Evolutionary conservation across 1,139 yeast genomes (phyloP).

Genomic region (Saccharomyces hybrid): DNA sequence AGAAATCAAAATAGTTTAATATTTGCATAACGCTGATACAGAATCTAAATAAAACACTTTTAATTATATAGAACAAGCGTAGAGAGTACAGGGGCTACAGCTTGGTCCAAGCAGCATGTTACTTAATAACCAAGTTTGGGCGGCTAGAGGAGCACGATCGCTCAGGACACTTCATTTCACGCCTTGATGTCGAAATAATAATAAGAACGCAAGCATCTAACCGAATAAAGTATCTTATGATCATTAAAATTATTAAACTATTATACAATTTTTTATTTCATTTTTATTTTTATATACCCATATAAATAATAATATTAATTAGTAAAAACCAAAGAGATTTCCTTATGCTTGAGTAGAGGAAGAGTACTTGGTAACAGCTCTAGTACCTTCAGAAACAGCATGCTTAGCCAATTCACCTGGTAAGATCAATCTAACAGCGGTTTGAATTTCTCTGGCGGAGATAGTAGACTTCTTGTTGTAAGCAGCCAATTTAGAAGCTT

Average conservation of each 20-base stretch:
- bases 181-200: not conserved
- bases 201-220: not conserved
- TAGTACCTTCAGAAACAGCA: conserved; percentile 98
- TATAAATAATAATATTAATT: conserved; percentile 3
- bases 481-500: conserved; percentile 98
- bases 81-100: too few species aligned
- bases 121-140: too few species aligned
- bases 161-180: too few species aligned
- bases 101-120: too few species aligned
- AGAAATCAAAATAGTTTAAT: too few species aligned
- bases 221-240: not conserved
- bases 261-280: conserved; percentile 2
- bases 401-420: conserved; percentile 99
- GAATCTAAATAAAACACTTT: too few species aligned
- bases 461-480: conserved; percentile 98
- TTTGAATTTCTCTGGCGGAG: conserved; percentile 98
- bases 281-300: conserved; percentile 10
- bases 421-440: conserved; percentile 96
- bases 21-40: too few species aligned
- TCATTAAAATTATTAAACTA: conserved; percentile 1
- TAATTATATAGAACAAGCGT: too few species aligned
- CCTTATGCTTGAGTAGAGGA: conserved; percentile 45
- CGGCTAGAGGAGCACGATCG: too few species aligned
- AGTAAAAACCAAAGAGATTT: not conserved
- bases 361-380: conserved; percentile 99